Evolutionary conservation across 495 filamentous ascomycete species (phyloP).

Genomic region (Talaromyces trachyspermus): DNA sequence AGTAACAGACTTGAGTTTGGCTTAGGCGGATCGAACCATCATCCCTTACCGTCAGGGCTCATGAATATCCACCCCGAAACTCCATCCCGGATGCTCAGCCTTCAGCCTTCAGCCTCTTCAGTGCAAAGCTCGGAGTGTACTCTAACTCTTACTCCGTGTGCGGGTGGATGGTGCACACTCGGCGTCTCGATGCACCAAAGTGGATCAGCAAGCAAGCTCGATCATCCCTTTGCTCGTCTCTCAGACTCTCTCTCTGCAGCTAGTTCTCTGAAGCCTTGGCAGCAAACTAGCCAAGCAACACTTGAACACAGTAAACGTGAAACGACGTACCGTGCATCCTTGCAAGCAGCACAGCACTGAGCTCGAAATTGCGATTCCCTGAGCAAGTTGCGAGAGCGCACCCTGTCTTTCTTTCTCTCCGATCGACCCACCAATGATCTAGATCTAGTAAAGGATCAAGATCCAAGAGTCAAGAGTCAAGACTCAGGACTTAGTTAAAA

Average conservation of each 20-base stretch:
- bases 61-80: background rate
- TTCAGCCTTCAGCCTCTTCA: too few species aligned
- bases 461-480: too few species aligned
- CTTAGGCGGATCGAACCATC: too few species aligned
- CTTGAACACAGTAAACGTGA: constrained; percentile 3
- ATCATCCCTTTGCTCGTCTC: background rate
- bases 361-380: too few species aligned
- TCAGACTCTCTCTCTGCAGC: background rate
- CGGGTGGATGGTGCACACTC: background rate
- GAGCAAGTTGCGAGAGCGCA: too few species aligned
- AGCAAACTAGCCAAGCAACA: background rate
- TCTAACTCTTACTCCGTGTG: too few species aligned
- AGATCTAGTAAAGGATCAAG: too few species aligned
- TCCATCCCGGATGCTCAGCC: background rate
- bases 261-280: background rate
- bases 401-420: too few species aligned
- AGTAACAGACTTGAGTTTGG: too few species aligned
- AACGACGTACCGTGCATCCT: constrained; percentile 1
- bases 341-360: background rate
- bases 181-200: background rate
- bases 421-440: too few species aligned
- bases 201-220: background rate
- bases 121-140: too few species aligned
- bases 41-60: background rate
- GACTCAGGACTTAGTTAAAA: too few species aligned